Evolutionary conservation across 2,329 filamentous ascomycete genomes (phyloP).

Genomic region (Oidium heveae): DNA sequence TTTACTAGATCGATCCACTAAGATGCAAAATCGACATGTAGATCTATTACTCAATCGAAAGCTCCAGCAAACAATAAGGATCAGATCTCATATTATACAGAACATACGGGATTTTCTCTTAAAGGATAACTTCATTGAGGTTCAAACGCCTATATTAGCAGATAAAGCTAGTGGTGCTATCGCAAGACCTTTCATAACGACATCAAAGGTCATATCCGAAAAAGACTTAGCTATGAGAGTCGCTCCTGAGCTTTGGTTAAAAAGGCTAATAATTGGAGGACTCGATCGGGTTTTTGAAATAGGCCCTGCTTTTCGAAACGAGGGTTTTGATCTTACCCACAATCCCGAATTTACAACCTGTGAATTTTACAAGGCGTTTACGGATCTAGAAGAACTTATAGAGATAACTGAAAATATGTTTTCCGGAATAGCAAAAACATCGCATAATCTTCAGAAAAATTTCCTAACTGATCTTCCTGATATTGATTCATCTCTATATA

Average conservation of each 20-base stretch:
- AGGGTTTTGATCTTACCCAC: conserved; percentile 73
- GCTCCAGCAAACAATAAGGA: conserved; percentile 40
- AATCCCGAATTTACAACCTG: conserved; percentile 96
- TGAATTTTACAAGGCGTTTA: conserved; percentile 83
- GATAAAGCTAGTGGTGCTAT: conserved; percentile 65
- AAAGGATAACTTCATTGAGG: conserved; percentile 51
- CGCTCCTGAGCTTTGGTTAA: conserved; percentile 86
- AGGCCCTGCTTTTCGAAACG: conserved; percentile 77
- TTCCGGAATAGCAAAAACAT: conserved; percentile 27
- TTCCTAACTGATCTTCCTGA: conserved; percentile 22
- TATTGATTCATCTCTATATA: conserved; percentile 23
- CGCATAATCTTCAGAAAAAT: conserved; percentile 20
- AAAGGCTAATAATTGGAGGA: conserved; percentile 70
- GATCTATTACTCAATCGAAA: conserved; percentile 57
- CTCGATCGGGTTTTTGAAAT: conserved; percentile 83
- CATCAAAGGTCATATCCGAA: conserved; percentile 48
- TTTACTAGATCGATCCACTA: conserved; percentile 44
- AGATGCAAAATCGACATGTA: conserved; percentile 55
- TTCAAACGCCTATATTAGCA: conserved; percentile 73
- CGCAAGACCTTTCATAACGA: conserved; percentile 65
- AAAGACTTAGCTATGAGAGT: conserved; percentile 57
- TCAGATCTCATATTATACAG: conserved; percentile 51
- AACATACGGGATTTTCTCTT: conserved; percentile 52
- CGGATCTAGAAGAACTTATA: conserved; percentile 52
- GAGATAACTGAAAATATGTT: conserved; percentile 49